Evolutionary conservation across 768 basidiomycete species (phyloP).

Genomic region (Macrolepiota dolichaula): DNA sequence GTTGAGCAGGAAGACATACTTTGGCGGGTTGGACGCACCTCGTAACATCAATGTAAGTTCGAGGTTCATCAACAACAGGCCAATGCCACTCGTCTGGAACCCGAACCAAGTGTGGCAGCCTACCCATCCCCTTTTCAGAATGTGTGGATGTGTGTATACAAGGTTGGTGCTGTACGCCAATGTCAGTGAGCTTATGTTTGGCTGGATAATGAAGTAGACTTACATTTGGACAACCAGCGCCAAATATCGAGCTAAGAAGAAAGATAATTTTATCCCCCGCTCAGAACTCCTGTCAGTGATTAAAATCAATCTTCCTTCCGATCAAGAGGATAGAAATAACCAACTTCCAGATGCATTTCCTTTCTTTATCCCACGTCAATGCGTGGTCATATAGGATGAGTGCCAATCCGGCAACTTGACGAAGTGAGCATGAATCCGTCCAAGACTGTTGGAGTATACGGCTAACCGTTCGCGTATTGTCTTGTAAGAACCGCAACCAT

Average conservation of each 20-base stretch:
- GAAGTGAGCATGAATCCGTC: neutral
- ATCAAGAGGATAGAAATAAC: neutral
- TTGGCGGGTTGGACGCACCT: neutral
- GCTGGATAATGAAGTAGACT: neutral
- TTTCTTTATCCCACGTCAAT: constrained; percentile 5
- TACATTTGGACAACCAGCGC: neutral
- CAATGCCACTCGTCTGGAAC: neutral
- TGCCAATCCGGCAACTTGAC: neutral
- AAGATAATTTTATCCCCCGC: neutral
- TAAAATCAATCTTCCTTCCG: neutral
- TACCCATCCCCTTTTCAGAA: neutral
- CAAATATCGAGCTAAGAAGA: neutral
- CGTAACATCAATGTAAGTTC: neutral
- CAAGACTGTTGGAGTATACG: neutral
- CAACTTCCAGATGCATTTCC: constrained; percentile 2
- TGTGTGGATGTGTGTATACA: neutral
- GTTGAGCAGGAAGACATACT: neutral
- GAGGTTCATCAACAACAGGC: neutral
- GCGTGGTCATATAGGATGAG: neutral
- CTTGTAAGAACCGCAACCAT: neutral
- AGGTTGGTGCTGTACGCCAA: neutral
- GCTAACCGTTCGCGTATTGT: neutral
- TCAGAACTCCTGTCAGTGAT: neutral
- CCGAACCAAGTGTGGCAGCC: neutral
- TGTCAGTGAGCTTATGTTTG: neutral